Evolutionary conservation across 2,329 filamentous ascomycete genomes (phyloP).

Genomic region (Cadophora sp.): DNA sequence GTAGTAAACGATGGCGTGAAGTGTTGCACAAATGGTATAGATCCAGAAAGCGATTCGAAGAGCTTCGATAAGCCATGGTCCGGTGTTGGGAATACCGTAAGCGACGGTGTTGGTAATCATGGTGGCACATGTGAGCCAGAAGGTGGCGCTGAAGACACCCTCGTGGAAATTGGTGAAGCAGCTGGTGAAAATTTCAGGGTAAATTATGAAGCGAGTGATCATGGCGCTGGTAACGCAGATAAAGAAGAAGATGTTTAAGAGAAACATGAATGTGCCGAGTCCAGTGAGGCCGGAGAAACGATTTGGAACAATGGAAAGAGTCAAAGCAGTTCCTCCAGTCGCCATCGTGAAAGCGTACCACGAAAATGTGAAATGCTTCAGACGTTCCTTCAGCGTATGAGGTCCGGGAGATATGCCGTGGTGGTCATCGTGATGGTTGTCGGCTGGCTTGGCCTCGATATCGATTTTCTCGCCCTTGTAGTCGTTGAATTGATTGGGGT

Average conservation of each 20-base stretch:
- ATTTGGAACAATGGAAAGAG: constrained; percentile 68
- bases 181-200: constrained; percentile 58
- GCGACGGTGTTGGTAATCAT: constrained; percentile 70
- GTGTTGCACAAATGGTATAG: constrained; percentile 66
- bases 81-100: constrained; percentile 66
- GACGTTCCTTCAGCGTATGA: constrained; percentile 28
- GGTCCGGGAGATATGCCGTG: constrained; percentile 15
- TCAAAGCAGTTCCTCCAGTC: constrained; percentile 71
- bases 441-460: constrained; percentile 17
- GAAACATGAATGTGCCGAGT: constrained; percentile 73
- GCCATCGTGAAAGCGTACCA: constrained; percentile 82
- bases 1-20: constrained; percentile 70
- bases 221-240: constrained; percentile 59
- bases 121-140: constrained; percentile 72
- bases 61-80: constrained; percentile 60
- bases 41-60: constrained; percentile 73
- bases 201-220: constrained; percentile 65
- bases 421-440: constrained; percentile 19
- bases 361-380: constrained; percentile 38
- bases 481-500: constrained; percentile 4
- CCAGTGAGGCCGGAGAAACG: constrained; percentile 66
- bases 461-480: constrained; percentile 14
- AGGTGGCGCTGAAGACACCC: constrained; percentile 75
- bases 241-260: constrained; percentile 73
- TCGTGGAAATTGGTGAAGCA: constrained; percentile 71